phyloP scores from a whole-genome alignment of 2,329 filamentous ascomycete genomes.

The Davidsoniella eucalypti region DNA sequence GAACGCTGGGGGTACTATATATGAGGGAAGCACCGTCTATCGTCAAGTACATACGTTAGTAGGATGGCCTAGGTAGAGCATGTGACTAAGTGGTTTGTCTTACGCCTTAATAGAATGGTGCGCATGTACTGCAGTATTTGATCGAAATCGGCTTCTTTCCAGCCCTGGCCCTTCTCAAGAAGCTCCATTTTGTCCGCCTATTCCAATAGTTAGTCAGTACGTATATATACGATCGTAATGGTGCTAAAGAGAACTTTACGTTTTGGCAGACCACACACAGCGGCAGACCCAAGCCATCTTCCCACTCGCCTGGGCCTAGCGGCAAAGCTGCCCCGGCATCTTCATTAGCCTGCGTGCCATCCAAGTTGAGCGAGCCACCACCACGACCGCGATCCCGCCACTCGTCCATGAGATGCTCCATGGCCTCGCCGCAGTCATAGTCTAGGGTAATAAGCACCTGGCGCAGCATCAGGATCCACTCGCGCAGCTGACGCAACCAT shows the following conservation, averaged over 20 bases:
- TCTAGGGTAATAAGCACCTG: constrained; percentile 59
- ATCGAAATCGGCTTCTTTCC: constrained; percentile 95
- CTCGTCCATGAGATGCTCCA: constrained; percentile 70
- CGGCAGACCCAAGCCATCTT: constrained; percentile 71
- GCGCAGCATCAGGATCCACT: constrained; percentile 75
- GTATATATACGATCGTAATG: not conserved
- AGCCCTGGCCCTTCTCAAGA: constrained; percentile 74
- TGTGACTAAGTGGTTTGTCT: constrained; percentile 19
- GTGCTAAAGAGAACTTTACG: constrained; percentile 29
- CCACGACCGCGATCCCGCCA: constrained; percentile 64
- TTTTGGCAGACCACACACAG: constrained; percentile 94
- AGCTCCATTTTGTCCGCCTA: constrained; percentile 79
- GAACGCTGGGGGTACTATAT: constrained; percentile 62
- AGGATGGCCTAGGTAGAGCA: constrained; percentile 15
- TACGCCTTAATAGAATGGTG: constrained; percentile 75
- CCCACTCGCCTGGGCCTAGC: constrained; percentile 80
- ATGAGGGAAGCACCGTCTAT: constrained; percentile 70
- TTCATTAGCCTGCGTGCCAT: constrained; percentile 42
- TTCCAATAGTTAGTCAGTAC: constrained; percentile 4
- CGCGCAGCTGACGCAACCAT: constrained; percentile 76
- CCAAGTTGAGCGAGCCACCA: constrained; percentile 43
- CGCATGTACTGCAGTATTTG: constrained; percentile 85
- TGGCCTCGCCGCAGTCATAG: constrained; percentile 58
- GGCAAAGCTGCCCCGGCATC: constrained; percentile 58
- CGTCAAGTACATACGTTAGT: not conserved